These are phyloP conservation scores for Miamiensis avidus DNA, from an alignment of 169 alveolate genomes.

Conservation along the genomic window DNA sequence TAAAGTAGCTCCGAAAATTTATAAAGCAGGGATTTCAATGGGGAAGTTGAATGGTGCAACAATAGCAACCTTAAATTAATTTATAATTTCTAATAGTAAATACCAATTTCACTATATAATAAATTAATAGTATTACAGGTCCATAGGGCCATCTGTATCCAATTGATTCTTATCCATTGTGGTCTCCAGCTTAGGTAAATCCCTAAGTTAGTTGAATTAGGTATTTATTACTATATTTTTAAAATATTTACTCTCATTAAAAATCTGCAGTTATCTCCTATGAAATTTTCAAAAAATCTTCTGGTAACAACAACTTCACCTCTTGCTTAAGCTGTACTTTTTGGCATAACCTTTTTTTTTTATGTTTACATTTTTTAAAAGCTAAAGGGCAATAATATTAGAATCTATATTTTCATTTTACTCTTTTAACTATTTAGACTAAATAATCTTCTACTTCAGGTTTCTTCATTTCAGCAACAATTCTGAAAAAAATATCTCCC, in stretches of 20 bases:
- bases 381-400: not conserved
- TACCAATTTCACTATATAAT: too few relatives aligned
- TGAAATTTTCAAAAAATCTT: constrained; percentile 82
- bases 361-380: not conserved
- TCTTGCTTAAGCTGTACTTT: constrained; percentile 63
- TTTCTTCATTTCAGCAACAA: constrained; percentile 69
- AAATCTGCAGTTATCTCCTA: constrained; percentile 76
- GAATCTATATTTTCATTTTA: not conserved
- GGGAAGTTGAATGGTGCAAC: constrained; percentile 91
- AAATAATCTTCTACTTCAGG: constrained; percentile 69
- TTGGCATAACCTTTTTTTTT: constrained; percentile 57
- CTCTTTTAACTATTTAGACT: constrained; percentile 66
- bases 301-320: constrained; percentile 83
- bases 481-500: constrained; percentile 76
- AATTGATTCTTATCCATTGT: constrained; percentile 71
- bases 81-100: too few relatives aligned
- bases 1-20: constrained; percentile 80
- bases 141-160: constrained; percentile 91
- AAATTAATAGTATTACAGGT: constrained; percentile 35
- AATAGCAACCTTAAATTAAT: constrained; percentile 42
- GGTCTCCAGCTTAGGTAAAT: constrained; percentile 82
- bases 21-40: constrained; percentile 83
- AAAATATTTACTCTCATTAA: constrained; percentile 4
- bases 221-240: not conserved
- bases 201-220: constrained; percentile 68